phyloP scores from a whole-genome alignment of 2,329 filamentous ascomycete genomes.

The Davidsoniella neocaledoniae region DNA sequence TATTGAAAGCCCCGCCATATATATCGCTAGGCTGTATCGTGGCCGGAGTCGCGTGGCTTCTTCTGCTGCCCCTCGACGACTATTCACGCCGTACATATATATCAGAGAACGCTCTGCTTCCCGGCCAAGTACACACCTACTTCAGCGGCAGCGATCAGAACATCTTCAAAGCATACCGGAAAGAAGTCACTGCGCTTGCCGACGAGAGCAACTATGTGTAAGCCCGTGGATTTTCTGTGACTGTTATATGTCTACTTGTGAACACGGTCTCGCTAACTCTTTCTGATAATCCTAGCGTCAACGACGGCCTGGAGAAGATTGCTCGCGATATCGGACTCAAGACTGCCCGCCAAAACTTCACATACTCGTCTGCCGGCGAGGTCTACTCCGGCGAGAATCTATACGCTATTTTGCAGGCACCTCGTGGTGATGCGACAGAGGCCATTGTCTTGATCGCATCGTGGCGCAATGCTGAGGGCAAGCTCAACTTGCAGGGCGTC shows the following conservation, averaged over 20 bases:
- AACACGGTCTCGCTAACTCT: not conserved
- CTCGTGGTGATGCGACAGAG: conserved; percentile 88
- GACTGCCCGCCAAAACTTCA: conserved; percentile 73
- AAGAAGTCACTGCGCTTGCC: conserved; percentile 55
- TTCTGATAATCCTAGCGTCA: conserved; percentile 28
- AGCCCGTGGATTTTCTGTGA: conserved; percentile 14
- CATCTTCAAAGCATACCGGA: conserved; percentile 75
- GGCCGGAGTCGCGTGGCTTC: conserved; percentile 75
- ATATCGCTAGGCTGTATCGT: conserved; percentile 71
- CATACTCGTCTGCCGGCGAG: conserved; percentile 62
- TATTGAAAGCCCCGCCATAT: conserved; percentile 74
- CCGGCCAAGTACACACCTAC: conserved; percentile 94
- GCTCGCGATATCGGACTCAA: conserved; percentile 70
- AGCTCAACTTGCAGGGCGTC: conserved; percentile 74
- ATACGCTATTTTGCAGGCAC: conserved; percentile 85
- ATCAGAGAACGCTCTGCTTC: conserved; percentile 89
- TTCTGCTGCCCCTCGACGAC: conserved; percentile 74
- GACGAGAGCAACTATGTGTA: conserved; percentile 37
- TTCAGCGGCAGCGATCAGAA: conserved; percentile 94
- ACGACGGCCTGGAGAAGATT: conserved; percentile 57
- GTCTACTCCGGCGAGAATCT: conserved; percentile 70
- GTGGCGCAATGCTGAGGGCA: conserved; percentile 65
- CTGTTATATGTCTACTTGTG: not conserved
- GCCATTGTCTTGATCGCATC: conserved; percentile 84
- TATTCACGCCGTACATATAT: conserved; percentile 92